Evolutionary conservation across 2,329 filamentous ascomycete species (phyloP), one percentile per base, ranked within the genome.

Genomic region (Diplodia mutila): DNA sequence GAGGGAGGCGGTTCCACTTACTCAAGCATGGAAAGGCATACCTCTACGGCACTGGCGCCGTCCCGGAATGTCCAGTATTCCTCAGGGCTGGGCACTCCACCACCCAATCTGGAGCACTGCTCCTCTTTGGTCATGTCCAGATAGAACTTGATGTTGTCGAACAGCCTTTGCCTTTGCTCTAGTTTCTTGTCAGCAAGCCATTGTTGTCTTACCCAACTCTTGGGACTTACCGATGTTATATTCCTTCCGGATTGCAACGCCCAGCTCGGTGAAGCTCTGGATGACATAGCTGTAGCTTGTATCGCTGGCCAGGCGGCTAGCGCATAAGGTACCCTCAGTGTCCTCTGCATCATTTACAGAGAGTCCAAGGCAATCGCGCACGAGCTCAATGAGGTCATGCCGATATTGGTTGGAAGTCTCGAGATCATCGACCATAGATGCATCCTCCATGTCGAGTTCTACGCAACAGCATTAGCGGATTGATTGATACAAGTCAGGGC

Each of bases 381-480:
- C 32, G 18, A 57, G 27, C 32, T 57, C 21, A 57, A 57, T 34
- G 18, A 57, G 23, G 4, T 57, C 53, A n/a, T 29, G 14, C 4
- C 53, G 25, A n/a, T 57, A 57, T 57, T 14, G 6, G 29, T 57
- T 39, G 12, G 53, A 57, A 12, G 53, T 18, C 11, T 57, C 53
- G 18, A 32, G n/a, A 21, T 57, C 53, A 9, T 37, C 53, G 16
- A 37, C 53, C 53, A 57, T n/a, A 11, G 53, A 12, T 21, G 25
- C 18, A 14, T 34, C 29, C 29, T 57, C 53, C 53, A 57, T 57
- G 53, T 57, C 53, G 9, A 57, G 53, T 29, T 57, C 53, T 57
- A 12, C 1, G 27, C 29, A 57, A 27, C 16, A 4, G 12, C 18
- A 25, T 29, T 29, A 57, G 27, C 18, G 18, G 18, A 37, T 7